Percentiles rank a stretch among this genome's conserved stretches.
phyloP scores from a whole-genome alignment of 768 basidiomycete species.

The Hebeloma cylindrosporum region DNA sequence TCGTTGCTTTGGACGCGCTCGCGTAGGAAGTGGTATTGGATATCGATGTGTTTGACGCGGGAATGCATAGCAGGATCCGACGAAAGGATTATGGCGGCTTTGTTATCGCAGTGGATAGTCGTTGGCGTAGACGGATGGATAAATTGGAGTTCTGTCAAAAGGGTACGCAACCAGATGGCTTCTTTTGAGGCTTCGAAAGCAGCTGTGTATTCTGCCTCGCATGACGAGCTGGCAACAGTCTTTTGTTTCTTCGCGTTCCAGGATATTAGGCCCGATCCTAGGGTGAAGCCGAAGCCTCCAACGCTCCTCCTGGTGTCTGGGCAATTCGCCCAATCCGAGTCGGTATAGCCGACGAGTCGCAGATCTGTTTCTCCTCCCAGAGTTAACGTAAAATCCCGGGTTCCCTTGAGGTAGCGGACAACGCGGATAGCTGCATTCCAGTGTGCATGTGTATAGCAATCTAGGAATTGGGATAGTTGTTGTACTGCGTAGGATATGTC shows the following conservation, averaged over 20 bases:
- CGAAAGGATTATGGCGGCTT: conserved; percentile 33
- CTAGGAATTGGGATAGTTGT: conserved; percentile 27
- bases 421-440: conserved; percentile 27
- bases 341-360: conserved; percentile 20
- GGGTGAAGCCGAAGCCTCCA: conserved; percentile 23
- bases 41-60: conserved; percentile 43
- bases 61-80: conserved; percentile 35
- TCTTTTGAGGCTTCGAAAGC: conserved; percentile 28
- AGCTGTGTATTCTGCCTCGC: conserved; percentile 48
- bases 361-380: conserved; percentile 20
- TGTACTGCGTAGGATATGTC: conserved; percentile 13
- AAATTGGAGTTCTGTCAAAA: conserved; percentile 14
- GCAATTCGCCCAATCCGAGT: conserved; percentile 29
- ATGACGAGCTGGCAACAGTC: conserved; percentile 29
- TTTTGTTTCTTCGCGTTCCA: conserved; percentile 37
- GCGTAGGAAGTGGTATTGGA: conserved; percentile 39
- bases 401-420: conserved; percentile 22
- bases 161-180: conserved; percentile 17
- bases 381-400: conserved; percentile 10
- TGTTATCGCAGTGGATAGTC: conserved; percentile 34
- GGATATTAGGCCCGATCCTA: conserved; percentile 24
- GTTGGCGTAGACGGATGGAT: not conserved
- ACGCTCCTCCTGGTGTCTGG: conserved; percentile 22
- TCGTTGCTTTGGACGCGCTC: conserved; percentile 29
- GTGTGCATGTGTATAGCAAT: conserved; percentile 23